Evolutionary conservation across 2,329 filamentous ascomycete genomes (phyloP).

Genomic region (Pseudogymnoascus sp.): DNA sequence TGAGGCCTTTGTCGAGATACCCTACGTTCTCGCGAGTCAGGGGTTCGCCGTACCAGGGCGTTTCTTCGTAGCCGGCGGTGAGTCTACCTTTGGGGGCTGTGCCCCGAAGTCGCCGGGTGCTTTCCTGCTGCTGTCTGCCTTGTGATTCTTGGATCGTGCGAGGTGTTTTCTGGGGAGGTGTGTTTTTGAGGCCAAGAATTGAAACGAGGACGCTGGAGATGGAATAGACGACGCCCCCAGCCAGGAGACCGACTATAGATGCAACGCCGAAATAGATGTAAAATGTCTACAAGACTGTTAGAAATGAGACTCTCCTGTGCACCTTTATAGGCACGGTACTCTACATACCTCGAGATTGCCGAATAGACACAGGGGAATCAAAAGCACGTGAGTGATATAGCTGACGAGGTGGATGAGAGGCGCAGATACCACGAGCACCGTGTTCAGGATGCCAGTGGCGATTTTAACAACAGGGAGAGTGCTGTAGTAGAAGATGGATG

Average conservation of each 20-base stretch:
- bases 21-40: background rate
- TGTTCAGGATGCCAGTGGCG: constrained; percentile 27
- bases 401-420: constrained; percentile 42
- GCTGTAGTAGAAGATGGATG: constrained; percentile 28
- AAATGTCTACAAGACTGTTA: constrained; percentile 29
- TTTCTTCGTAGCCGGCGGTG: background rate
- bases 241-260: constrained; percentile 54
- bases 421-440: constrained; percentile 13
- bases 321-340: too few species aligned
- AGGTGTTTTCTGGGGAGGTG: background rate
- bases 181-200: constrained; percentile 31
- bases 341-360: constrained; percentile 46
- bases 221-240: constrained; percentile 52
- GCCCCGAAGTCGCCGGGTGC: background rate
- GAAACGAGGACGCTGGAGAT: constrained; percentile 48
- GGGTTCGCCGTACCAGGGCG: background rate
- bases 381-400: constrained; percentile 32
- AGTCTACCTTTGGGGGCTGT: background rate
- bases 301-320: background rate
- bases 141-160: background rate
- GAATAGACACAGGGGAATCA: constrained; percentile 43
- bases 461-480: constrained; percentile 33
- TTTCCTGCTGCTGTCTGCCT: background rate
- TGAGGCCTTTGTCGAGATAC: background rate
- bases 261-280: constrained; percentile 54